phyloP scores from a whole-genome alignment of 176 grass and related monocot species.

The Phoenix dactylifera region DNA sequence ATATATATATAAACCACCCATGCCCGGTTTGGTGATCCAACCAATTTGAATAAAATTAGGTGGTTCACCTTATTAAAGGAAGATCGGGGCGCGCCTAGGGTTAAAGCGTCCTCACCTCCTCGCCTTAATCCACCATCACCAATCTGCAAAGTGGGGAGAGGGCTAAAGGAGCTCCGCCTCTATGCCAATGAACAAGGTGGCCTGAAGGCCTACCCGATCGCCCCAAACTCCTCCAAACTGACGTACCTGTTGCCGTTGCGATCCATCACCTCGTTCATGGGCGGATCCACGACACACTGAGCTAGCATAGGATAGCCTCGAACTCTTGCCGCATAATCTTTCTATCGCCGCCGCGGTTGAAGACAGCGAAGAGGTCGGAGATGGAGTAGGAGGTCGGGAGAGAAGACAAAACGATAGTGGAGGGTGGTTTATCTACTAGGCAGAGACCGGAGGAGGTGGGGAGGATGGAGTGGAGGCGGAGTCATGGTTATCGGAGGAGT shows the following conservation, averaged over 20 bases:
- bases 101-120: too few species aligned
- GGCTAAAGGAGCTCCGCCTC: too few species aligned
- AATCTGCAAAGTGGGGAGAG: too few species aligned
- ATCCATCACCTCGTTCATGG: conserved; percentile 52
- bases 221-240: conserved; percentile 22
- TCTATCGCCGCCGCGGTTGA: conserved; percentile 4
- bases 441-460: not conserved
- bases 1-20: too few species aligned
- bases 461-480: conserved; percentile 32
- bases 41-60: too few species aligned
- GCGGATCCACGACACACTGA: conserved; percentile 30
- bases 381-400: not conserved
- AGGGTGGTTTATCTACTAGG: too few species aligned
- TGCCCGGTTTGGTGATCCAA: too few species aligned
- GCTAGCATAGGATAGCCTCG: conserved; percentile 56
- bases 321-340: conserved; percentile 64
- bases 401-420: too few species aligned
- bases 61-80: too few species aligned
- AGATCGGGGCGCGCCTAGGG: too few species aligned
- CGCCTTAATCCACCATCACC: too few species aligned
- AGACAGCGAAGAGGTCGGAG: not conserved
- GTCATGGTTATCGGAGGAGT: conserved; percentile 26
- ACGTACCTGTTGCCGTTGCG: conserved; percentile 33
- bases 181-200: not conserved
- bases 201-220: not conserved